A percentile compares a stretch with the other conserved stretches of the same genome.
These are phyloP conservation scores for Otatea glauca DNA, from an alignment of 176 grass and related monocot genomes.

Conservation along the genomic window DNA sequence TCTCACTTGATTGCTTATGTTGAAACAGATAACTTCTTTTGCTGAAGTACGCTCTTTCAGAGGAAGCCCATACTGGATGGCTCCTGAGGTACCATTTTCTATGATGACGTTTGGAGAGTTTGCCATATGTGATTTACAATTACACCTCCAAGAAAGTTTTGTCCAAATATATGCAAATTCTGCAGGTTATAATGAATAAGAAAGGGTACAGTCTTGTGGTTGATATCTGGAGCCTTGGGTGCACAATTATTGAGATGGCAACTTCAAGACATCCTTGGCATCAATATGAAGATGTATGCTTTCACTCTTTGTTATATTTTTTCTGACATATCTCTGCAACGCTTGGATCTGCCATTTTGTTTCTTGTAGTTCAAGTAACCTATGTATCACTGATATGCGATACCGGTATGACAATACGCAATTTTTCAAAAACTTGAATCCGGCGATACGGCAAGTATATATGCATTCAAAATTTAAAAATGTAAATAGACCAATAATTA, in stretches of 20 bases:
- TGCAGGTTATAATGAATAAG: constrained; percentile 64
- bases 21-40: constrained; percentile 58
- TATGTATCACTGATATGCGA: too few relatives aligned
- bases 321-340: neutral
- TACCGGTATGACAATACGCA: too few relatives aligned
- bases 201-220: constrained; percentile 62
- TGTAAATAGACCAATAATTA: too few relatives aligned
- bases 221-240: constrained; percentile 81
- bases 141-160: constrained; percentile 13
- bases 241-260: constrained; percentile 81
- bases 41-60: constrained; percentile 57
- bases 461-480: too few relatives aligned
- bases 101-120: neutral
- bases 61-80: constrained; percentile 82
- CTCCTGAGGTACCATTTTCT: constrained; percentile 57
- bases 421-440: too few relatives aligned
- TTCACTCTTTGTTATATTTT: constrained; percentile 9
- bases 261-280: constrained; percentile 67
- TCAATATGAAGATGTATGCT: constrained; percentile 51
- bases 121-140: constrained; percentile 25
- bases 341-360: constrained; percentile 21
- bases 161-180: constrained; percentile 3
- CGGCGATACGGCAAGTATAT: too few relatives aligned
- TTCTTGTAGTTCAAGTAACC: neutral
- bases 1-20: constrained; percentile 27